Conservation (phyloP, 2,329 filamentous ascomycete genomes). For the Celoporthe dispersa region DNA sequence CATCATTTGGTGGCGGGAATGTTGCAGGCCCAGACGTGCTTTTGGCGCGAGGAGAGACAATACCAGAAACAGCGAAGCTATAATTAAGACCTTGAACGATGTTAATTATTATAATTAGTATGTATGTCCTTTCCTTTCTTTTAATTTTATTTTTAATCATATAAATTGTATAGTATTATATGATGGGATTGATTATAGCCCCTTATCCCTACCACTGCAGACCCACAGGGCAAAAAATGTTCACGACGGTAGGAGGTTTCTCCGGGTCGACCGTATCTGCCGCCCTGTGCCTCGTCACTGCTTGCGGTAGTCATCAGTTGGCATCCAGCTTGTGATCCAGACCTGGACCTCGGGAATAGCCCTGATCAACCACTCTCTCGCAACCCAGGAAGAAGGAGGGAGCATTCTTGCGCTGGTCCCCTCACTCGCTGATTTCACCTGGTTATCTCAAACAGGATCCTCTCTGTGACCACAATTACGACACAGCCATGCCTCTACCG, state of each 20-base stretch:
- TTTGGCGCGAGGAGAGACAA: background rate
- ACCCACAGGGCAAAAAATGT: background rate
- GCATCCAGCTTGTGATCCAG: background rate
- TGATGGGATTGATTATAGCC: background rate
- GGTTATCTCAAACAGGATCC: too few species aligned
- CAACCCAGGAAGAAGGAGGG: background rate
- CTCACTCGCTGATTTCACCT: background rate
- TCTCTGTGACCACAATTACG: too few species aligned
- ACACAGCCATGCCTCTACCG: constrained; percentile 43
- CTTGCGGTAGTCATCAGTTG: background rate
- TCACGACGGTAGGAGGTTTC: constrained; percentile 2
- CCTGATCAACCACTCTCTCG: background rate
- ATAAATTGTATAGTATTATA: background rate
- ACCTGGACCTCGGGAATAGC: background rate
- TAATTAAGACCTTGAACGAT: background rate
- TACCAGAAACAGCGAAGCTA: background rate
- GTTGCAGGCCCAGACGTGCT: background rate
- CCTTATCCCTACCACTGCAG: background rate
- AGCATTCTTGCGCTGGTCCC: background rate
- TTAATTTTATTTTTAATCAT: background rate
- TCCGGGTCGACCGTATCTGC: background rate
- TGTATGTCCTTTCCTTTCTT: too few species aligned
- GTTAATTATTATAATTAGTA: too few species aligned
- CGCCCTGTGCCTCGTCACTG: background rate
- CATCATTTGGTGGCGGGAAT: background rate